These are phyloP conservation scores for Aspergillus brasiliensis DNA, from an alignment of 2,329 filamentous ascomycete genomes.

Conservation along the genomic window DNA sequence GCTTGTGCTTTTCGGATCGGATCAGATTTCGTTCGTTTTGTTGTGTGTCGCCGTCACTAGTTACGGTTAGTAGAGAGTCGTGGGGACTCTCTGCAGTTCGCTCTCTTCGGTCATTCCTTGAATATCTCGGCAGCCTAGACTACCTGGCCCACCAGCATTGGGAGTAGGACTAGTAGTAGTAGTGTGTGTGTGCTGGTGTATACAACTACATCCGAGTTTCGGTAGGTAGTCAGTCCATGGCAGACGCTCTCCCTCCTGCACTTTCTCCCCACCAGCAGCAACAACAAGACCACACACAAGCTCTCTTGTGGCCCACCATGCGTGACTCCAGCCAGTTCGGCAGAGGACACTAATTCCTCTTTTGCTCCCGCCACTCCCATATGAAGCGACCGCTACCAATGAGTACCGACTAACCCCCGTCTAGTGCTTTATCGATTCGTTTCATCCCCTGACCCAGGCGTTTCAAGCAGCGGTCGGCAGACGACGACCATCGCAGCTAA, in stretches of 20 bases:
- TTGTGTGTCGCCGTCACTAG: neutral
- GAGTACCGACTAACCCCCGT: constrained; percentile 1
- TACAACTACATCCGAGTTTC: no score
- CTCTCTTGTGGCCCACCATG: neutral
- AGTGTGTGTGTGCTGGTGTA: no score
- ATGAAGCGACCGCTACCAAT: constrained; percentile 6
- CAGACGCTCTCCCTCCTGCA: no score
- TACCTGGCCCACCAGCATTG: no score
- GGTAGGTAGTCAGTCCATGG: no score
- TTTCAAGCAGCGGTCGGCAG: constrained; percentile 10
- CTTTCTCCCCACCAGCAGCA: no score
- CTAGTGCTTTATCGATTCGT: constrained; percentile 9
- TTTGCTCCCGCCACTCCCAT: constrained; percentile 1
- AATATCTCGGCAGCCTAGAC: no score
- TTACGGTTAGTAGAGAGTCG: no score
- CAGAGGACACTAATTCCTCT: no score
- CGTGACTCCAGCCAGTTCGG: neutral
- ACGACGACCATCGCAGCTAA: constrained; percentile 1
- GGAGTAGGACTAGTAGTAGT: no score
- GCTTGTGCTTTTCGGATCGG: neutral
- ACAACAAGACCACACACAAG: no score
- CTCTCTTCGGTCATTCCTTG: neutral
- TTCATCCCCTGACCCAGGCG: constrained; percentile 14
- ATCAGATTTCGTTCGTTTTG: constrained; percentile 1
- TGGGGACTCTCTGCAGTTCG: neutral